Conservation (phyloP, 257 asterid species). For the Capsicum chinense region DNA sequence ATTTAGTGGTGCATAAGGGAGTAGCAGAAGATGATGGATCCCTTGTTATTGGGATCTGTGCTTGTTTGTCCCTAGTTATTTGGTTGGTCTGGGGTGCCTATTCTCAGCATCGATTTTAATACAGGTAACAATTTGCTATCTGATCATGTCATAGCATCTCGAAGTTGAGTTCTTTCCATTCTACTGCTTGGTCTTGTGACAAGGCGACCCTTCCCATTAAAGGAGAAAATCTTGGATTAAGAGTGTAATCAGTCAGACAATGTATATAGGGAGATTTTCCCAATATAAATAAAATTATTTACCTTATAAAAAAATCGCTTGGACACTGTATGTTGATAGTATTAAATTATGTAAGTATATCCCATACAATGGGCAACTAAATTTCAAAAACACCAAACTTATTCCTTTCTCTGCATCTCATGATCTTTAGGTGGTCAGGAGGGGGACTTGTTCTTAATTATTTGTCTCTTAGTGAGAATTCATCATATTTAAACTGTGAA, state of each 20-base stretch:
- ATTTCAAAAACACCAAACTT: slow-evolving; percentile 11
- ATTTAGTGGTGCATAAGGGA: background rate
- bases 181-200: slow-evolving; percentile 1
- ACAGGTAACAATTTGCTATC: background rate
- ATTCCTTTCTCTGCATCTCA: slow-evolving; percentile 20
- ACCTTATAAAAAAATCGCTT: background rate
- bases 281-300: background rate
- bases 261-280: background rate
- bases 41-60: background rate
- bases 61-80: background rate
- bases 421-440: background rate
- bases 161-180: background rate
- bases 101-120: background rate
- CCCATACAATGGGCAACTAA: background rate
- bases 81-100: background rate
- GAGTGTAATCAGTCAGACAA: background rate
- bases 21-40: background rate
- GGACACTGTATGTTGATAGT: background rate
- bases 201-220: slow-evolving; percentile 17
- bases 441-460: background rate
- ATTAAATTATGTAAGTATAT: slow-evolving; percentile 1
- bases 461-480: slow-evolving; percentile 7
- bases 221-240: background rate
- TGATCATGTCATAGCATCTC: background rate
- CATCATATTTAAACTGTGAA: background rate